Percentiles rank a stretch among this genome's conserved stretches.
Conservation (phyloP, 495 filamentous ascomycete species). For the Neurospora sp. region DNA sequence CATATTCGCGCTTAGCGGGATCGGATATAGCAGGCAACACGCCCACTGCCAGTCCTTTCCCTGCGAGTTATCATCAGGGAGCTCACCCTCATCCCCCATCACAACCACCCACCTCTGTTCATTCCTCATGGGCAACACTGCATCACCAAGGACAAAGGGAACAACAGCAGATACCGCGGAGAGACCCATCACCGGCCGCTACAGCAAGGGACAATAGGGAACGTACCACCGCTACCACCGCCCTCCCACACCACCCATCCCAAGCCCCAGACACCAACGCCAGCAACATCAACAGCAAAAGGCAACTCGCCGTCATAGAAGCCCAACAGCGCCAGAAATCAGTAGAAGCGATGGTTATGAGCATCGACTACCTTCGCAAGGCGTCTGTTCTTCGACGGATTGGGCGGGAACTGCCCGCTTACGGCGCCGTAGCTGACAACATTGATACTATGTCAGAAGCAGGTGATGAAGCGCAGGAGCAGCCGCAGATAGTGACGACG, state of each 20-base stretch:
- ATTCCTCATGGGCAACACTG: neutral
- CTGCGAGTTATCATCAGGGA: neutral
- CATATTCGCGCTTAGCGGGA: neutral
- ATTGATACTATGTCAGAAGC: slow-evolving; percentile 3
- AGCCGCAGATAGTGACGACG: slow-evolving; percentile 30
- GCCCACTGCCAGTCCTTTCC: neutral
- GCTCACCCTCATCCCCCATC: neutral
- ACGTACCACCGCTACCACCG: neutral
- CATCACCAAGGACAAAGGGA: neutral
- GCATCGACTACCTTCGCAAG: slow-evolving; percentile 59
- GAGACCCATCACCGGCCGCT: neutral
- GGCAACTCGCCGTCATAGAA: neutral
- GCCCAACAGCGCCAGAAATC: slow-evolving; percentile 1
- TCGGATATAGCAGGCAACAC: neutral
- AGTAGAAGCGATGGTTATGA: slow-evolving; percentile 67
- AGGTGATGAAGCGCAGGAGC: slow-evolving; percentile 32
- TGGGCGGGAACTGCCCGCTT: neutral
- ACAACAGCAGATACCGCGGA: neutral
- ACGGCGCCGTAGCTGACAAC: neutral
- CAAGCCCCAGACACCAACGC: neutral
- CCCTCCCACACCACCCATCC: neutral
- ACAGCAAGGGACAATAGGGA: neutral
- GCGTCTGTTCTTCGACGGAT: slow-evolving; percentile 30
- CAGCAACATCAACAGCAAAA: neutral
- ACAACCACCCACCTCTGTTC: neutral